Conservation (phyloP, 2,329 filamentous ascomycete genomes). For the Tolypocladium sp. region DNA sequence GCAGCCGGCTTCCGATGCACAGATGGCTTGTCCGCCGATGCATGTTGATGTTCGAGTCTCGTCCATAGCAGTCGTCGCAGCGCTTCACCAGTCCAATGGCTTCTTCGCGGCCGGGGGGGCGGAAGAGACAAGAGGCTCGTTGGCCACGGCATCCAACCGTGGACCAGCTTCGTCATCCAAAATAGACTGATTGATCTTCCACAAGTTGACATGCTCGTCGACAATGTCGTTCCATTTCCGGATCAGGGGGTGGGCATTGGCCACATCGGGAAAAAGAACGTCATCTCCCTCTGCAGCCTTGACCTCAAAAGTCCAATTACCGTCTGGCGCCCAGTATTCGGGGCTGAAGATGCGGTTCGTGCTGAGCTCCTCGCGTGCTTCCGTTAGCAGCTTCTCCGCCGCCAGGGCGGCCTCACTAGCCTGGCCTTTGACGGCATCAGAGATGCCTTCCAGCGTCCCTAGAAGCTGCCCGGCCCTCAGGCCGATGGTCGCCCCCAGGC, state of each 20-base stretch:
- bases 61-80: background rate
- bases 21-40: background rate
- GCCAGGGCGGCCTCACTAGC: constrained; percentile 12
- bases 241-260: constrained; percentile 58
- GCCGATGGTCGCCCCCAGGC: constrained; percentile 74
- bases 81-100: constrained; percentile 28
- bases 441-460: constrained; percentile 68
- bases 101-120: constrained; percentile 17
- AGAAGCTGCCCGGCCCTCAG: constrained; percentile 63
- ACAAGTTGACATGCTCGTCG: constrained; percentile 19
- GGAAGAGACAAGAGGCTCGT: constrained; percentile 16
- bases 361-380: constrained; percentile 50
- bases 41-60: background rate
- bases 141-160: constrained; percentile 15
- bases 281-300: constrained; percentile 24
- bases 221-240: constrained; percentile 44
- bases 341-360: constrained; percentile 53
- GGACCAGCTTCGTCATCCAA: constrained; percentile 22
- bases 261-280: constrained; percentile 52
- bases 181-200: constrained; percentile 23
- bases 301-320: constrained; percentile 60
- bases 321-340: constrained; percentile 61
- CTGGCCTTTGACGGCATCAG: constrained; percentile 31
- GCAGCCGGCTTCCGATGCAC: background rate
- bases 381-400: constrained; percentile 26